Conservation (phyloP, 495 filamentous ascomycete species). For the Clohesyomyces aquaticus region DNA sequence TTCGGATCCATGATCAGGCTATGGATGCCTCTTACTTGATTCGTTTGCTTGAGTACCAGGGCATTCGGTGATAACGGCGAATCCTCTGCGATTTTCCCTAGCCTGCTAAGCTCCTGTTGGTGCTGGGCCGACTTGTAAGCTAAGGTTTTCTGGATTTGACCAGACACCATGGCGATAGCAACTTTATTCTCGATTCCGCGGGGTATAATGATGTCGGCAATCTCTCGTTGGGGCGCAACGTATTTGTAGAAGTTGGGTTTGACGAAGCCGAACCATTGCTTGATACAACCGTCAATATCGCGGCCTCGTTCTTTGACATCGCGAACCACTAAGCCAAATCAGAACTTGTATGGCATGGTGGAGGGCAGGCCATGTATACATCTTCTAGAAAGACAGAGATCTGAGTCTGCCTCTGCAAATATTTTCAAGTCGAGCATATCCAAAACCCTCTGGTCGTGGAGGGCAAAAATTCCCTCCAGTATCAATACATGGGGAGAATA, state of each 20-base stretch:
- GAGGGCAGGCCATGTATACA: slow-evolving; percentile 54
- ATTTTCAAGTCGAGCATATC: slow-evolving; percentile 94
- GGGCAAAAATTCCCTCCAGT: slow-evolving; percentile 91
- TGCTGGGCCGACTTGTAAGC: slow-evolving; percentile 84
- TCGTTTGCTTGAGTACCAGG: slow-evolving; percentile 68
- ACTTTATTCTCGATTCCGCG: slow-evolving; percentile 91
- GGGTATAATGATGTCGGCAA: slow-evolving; percentile 87
- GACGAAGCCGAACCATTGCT: slow-evolving; percentile 95
- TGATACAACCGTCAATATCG: slow-evolving; percentile 92
- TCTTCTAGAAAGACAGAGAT: slow-evolving; percentile 89
- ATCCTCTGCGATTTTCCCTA: slow-evolving; percentile 69
- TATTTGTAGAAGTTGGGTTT: slow-evolving; percentile 93
- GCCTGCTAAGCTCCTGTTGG: slow-evolving; percentile 70
- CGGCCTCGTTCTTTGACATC: slow-evolving; percentile 83
- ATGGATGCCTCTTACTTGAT: slow-evolving; percentile 83
- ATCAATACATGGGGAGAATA: slow-evolving; percentile 97
- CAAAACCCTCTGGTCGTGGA: slow-evolving; percentile 84
- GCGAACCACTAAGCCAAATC: slow-evolving; percentile 66
- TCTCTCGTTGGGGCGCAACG: slow-evolving; percentile 83
- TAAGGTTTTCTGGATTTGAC: slow-evolving; percentile 83
- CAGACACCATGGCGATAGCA: slow-evolving; percentile 90
- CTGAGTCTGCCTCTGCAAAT: slow-evolving; percentile 93
- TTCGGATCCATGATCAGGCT: slow-evolving; percentile 84
- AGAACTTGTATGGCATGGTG: slow-evolving; percentile 15
- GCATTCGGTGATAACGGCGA: slow-evolving; percentile 75